Base-by-base conservation (phyloP, 805 yeast species). In the Wickerhamiella qilinensis region DNA sequence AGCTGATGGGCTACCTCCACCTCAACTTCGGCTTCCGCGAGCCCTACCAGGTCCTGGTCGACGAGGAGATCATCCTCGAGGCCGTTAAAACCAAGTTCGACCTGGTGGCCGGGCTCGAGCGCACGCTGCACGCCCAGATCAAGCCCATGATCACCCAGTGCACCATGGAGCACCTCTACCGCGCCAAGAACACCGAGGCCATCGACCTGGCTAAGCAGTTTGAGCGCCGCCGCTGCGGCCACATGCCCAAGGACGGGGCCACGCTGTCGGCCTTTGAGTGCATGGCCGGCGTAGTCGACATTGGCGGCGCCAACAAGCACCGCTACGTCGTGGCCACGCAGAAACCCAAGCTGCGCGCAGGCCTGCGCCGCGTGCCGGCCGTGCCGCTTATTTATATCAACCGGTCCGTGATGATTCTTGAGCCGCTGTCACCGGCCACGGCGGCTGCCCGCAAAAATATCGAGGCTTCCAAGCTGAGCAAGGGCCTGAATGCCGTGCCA, bases 141-240 rank as follows among this genome's bases (percentile, higher is more conserved):
- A 91, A 88, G 52, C 81, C 83, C 39, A 57, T 91, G 93, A 80
- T 91, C 39, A 84, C 98, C 2, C 97, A 91, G 57, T 91, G 98
- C 55, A 81, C 94, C 50, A 83, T 91, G 68, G 84, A 84, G 53
- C 78, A 81, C 16, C 62, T 91, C 22, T 91, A 91, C 57, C 67
- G 68, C 33, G 66, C 78, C 4, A 70, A 71, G 20, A 71, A 82
- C 51, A 86, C 82, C 50, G 65, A 61, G 3, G 94, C 93, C 1
- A 81, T 91, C 35, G 79, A 71, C 22, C 50, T 77, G 27, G 97
- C 94, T 7, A 91, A 85, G 56, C 54, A 64, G 2, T 78, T 79
- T 48, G 98, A 91, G 59, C 75, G 96, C 60, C 73, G 98, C 60
- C 74, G 94, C 49, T 91, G 98, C 58, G 80, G 80, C 43, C 98